These are phyloP conservation scores for Chalciporus chontae DNA, from an alignment of 768 basidiomycete genomes.

Conservation along the genomic window DNA sequence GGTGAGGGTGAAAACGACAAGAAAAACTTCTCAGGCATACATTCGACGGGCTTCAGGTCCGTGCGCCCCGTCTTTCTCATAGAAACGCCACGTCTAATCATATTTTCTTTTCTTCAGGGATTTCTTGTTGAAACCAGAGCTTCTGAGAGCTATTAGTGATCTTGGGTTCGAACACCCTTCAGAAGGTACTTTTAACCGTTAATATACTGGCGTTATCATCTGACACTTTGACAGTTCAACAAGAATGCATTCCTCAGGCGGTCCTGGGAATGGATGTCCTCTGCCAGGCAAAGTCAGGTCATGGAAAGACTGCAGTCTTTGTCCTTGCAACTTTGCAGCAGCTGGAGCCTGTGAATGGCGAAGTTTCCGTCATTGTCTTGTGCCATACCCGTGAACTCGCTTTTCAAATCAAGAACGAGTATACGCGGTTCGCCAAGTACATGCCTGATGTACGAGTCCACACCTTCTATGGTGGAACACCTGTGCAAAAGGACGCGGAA, in stretches of 20 bases:
- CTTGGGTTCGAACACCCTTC: slow-evolving; percentile 99
- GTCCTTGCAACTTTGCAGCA: slow-evolving; percentile 97
- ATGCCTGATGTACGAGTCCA: slow-evolving; percentile 98
- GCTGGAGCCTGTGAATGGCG: slow-evolving; percentile 96
- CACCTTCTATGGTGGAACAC: slow-evolving; percentile 97
- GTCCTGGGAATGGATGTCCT: slow-evolving; percentile 99
- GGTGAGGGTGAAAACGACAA: slow-evolving; percentile 74
- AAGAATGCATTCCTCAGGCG: slow-evolving; percentile 99
- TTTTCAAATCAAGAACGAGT: slow-evolving; percentile 99
- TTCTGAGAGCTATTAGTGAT: slow-evolving; percentile 96
- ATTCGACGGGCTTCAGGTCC: slow-evolving; percentile 98
- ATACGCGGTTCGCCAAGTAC: slow-evolving; percentile 98
- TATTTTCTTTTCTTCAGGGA: slow-evolving; percentile 52
- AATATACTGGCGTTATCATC: background rate
- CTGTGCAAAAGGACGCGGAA: slow-evolving; percentile 91
- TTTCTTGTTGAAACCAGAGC: slow-evolving; percentile 95
- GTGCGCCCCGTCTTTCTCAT: slow-evolving; percentile 23
- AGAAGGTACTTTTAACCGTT: slow-evolving; percentile 63
- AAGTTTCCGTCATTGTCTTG: slow-evolving; percentile 95
- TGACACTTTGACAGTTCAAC: slow-evolving; percentile 67
- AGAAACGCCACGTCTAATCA: too few species aligned
- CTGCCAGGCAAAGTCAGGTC: slow-evolving; percentile 98
- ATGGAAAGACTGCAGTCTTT: slow-evolving; percentile 98
- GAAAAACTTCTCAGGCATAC: slow-evolving; percentile 99
- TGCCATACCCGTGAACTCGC: slow-evolving; percentile 99